Evolutionary conservation across 2,329 filamentous ascomycete genomes (phyloP).

Genomic region (Colletotrichum sansevieriae): DNA sequence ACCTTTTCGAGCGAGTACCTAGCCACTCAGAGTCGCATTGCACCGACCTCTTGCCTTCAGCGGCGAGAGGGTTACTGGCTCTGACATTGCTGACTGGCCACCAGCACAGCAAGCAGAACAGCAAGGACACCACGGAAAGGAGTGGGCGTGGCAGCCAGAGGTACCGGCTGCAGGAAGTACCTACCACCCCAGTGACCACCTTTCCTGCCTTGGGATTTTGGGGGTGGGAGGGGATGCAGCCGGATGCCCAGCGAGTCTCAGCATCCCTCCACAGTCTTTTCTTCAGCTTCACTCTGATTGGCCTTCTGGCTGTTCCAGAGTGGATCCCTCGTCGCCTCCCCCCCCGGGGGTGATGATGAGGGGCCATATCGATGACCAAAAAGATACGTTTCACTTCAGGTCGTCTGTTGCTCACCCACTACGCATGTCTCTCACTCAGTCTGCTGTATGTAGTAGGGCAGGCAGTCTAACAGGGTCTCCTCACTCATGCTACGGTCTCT

Average conservation of each 20-base stretch:
- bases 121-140: too few relatives aligned
- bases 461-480: too few relatives aligned
- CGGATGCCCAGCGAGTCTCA: conserved; percentile 41
- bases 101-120: too few relatives aligned
- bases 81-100: conserved; percentile 2
- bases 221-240: conserved; percentile 29
- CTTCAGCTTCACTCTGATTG: conserved; percentile 17
- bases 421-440: conserved; percentile 1
- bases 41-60: background rate
- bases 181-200: background rate
- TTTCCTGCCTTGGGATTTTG: conserved; percentile 3
- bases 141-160: background rate
- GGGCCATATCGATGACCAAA: conserved; percentile 21
- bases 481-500: background rate
- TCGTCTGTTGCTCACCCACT: background rate
- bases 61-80: too few relatives aligned
- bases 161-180: background rate
- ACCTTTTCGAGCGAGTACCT: background rate
- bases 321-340: conserved; percentile 16
- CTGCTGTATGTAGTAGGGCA: background rate
- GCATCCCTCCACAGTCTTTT: conserved; percentile 20
- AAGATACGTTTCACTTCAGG: conserved; percentile 9
- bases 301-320: background rate
- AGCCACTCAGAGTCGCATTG: background rate
- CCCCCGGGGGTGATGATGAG: conserved; percentile 9